Evolutionary conservation across 1,284 basidiomycete genomes (phyloP).

Genomic region (Sanghuangporus weigelae): DNA sequence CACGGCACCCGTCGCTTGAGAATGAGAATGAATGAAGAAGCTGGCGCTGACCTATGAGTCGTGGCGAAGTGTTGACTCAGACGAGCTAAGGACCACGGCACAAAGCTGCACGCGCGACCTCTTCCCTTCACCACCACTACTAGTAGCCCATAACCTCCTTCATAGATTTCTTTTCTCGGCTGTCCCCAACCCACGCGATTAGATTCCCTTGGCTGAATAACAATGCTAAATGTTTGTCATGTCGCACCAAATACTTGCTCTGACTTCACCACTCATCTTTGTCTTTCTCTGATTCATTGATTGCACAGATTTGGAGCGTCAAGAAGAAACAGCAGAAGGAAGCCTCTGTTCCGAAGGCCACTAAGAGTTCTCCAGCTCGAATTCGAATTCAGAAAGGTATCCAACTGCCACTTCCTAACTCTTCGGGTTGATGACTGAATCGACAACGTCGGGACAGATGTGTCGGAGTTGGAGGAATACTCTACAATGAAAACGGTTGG

Average conservation of each 20-base stretch:
- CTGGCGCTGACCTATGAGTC: neutral
- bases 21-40: neutral
- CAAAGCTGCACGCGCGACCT: neutral
- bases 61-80: neutral
- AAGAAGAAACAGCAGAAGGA: conserved; percentile 77
- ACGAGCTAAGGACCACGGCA: neutral
- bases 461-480: conserved; percentile 96
- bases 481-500: conserved; percentile 95
- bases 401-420: neutral
- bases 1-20: neutral
- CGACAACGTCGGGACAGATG: conserved; percentile 47
- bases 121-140: conserved; percentile 8
- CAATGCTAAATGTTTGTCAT: conserved; percentile 42
- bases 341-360: conserved; percentile 91
- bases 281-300: neutral
- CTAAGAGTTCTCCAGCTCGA: conserved; percentile 96
- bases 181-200: neutral
- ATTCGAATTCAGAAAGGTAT: conserved; percentile 97
- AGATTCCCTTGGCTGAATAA: neutral
- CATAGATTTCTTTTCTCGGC: neutral
- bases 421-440: neutral
- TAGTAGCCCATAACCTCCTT: neutral
- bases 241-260: neutral
- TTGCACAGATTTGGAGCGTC: conserved; percentile 89
- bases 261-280: conserved; percentile 11